Conservation (phyloP, 2,329 filamentous ascomycete genomes). For the Chaetomiaceae sp. region DNA sequence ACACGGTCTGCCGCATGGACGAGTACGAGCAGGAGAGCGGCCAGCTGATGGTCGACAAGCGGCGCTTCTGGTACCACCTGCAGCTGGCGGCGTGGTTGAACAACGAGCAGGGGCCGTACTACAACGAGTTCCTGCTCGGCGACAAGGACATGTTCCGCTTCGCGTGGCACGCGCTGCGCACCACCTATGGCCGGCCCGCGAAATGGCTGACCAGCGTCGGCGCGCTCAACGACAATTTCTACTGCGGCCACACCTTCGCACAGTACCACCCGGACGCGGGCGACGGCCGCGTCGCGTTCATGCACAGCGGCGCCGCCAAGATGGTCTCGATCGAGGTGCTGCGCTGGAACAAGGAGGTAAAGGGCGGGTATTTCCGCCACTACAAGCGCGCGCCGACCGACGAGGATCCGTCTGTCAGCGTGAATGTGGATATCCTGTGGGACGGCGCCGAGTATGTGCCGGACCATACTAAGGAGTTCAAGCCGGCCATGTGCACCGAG, state of each 20-base stretch:
- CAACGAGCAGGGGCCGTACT: constrained; percentile 1
- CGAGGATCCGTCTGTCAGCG: neutral
- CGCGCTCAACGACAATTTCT: neutral
- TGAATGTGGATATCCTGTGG: neutral
- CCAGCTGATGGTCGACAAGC: constrained; percentile 9
- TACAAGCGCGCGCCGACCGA: constrained; percentile 4
- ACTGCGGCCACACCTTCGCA: constrained; percentile 4
- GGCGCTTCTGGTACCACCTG: constrained; percentile 9
- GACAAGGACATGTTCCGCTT: constrained; percentile 10
- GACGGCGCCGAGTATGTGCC: neutral
- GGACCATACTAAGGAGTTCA: neutral
- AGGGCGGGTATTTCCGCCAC: neutral
- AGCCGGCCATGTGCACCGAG: constrained; percentile 1
- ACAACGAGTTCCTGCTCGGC: constrained; percentile 9
- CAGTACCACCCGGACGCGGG: constrained; percentile 10
- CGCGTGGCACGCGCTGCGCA: constrained; percentile 9
- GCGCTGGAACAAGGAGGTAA: constrained; percentile 1
- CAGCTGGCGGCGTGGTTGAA: constrained; percentile 8
- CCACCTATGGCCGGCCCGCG: neutral
- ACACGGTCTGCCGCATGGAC: constrained; percentile 8
- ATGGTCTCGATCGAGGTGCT: neutral
- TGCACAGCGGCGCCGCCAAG: constrained; percentile 5
- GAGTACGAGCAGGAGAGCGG: constrained; percentile 11
- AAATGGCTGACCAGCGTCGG: constrained; percentile 8
- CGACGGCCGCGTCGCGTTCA: constrained; percentile 1